phyloP scores from a whole-genome alignment of 176 grass and related monocot genomes.

The Phoenix dactylifera region DNA sequence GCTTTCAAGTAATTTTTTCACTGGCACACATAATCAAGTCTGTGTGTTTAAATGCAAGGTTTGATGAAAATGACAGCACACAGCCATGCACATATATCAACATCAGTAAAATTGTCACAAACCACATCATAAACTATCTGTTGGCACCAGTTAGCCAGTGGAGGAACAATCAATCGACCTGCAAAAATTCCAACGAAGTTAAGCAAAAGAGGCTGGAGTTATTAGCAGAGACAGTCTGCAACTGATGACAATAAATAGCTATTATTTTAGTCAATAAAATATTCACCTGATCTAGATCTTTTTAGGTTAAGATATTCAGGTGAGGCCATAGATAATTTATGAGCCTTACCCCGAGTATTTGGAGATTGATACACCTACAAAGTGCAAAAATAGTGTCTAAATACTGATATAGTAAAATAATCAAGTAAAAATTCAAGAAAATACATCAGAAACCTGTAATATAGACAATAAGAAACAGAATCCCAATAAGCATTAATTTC shows the following conservation, averaged over 20 bases:
- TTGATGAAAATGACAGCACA: too few species aligned
- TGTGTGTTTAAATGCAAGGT: too few species aligned
- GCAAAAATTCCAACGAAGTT: not conserved
- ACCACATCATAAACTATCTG: slow-evolving; percentile 20
- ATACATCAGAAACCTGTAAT: too few species aligned
- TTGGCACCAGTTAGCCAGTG: slow-evolving; percentile 4
- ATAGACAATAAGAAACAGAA: too few species aligned
- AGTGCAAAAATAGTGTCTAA: not conserved
- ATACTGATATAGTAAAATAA: too few species aligned
- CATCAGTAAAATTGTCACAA: not conserved
- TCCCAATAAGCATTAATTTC: too few species aligned
- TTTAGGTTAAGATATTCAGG: slow-evolving; percentile 17
- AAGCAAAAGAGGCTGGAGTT: not conserved
- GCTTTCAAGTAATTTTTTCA: too few species aligned
- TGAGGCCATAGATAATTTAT: not conserved
- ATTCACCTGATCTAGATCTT: slow-evolving; percentile 21
- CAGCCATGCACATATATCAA: too few species aligned
- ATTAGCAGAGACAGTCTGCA: too few species aligned
- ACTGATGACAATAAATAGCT: too few species aligned
- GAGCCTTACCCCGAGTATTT: slow-evolving; percentile 1
- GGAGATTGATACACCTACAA: slow-evolving; percentile 8
- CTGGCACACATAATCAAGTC: too few species aligned
- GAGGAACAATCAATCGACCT: slow-evolving; percentile 18
- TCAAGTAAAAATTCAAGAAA: too few species aligned
- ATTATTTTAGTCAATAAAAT: not conserved